A percentile compares a stretch with the other conserved stretches of the same genome.
Conservation (phyloP, 2,329 filamentous ascomycete species). For the Corinectria fuckeliana region DNA sequence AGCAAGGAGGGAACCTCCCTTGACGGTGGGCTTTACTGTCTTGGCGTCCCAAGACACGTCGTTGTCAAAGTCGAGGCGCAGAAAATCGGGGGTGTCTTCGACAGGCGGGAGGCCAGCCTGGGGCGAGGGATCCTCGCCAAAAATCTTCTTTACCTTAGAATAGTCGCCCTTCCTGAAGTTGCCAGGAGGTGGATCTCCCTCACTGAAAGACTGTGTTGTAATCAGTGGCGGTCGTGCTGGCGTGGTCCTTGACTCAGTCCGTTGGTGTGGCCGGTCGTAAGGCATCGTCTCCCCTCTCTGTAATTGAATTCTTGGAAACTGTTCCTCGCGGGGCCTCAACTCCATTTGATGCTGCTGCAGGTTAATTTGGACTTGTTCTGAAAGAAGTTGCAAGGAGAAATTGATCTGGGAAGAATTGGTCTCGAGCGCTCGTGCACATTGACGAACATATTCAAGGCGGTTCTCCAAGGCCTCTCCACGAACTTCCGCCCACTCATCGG, state of each 20-base stretch:
- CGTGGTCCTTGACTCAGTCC: constrained; percentile 60
- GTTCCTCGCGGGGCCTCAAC: constrained; percentile 52
- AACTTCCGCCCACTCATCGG: constrained; percentile 95
- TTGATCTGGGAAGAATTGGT: constrained; percentile 86
- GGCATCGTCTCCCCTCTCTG: constrained; percentile 65
- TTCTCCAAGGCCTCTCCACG: constrained; percentile 89
- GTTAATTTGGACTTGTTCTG: constrained; percentile 75
- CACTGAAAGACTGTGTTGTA: constrained; percentile 68
- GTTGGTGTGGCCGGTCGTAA: constrained; percentile 61
- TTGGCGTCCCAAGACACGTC: constrained; percentile 93
- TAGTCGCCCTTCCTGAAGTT: constrained; percentile 66
- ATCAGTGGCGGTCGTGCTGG: constrained; percentile 55
- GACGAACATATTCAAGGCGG: constrained; percentile 79
- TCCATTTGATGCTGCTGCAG: constrained; percentile 52
- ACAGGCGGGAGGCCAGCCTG: constrained; percentile 54
- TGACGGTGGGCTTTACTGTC: constrained; percentile 74
- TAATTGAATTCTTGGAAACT: constrained; percentile 56
- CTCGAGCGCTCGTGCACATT: constrained; percentile 81
- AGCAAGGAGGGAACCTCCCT: constrained; percentile 86
- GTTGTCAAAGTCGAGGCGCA: constrained; percentile 84
- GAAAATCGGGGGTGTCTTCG: constrained; percentile 83
- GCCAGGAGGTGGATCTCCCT: constrained; percentile 60
- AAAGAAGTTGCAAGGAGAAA: constrained; percentile 85
- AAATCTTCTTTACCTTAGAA: constrained; percentile 70
- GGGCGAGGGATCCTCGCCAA: constrained; percentile 68